A percentile compares a stretch with the other conserved stretches of the same genome.
Evolutionary conservation across 306 rosid species (phyloP).

Genomic region (Cicer cuneatum): DNA sequence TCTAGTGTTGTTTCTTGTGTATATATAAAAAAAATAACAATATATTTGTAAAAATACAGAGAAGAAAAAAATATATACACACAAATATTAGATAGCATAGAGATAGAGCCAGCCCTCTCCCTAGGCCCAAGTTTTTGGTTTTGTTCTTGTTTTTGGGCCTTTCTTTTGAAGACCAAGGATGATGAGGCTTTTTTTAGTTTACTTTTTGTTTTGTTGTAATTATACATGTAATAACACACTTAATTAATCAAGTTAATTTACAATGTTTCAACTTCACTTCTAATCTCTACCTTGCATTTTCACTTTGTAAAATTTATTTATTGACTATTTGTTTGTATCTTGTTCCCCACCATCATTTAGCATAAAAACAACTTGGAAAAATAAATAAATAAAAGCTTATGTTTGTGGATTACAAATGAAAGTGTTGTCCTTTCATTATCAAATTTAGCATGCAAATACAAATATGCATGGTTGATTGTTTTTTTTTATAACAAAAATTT

Average conservation of each 20-base stretch:
- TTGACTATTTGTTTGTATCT: neutral
- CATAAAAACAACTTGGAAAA: neutral
- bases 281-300: neutral
- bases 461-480: too few relatives aligned
- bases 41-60: constrained; percentile 44
- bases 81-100: constrained; percentile 42
- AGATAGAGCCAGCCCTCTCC: constrained; percentile 76
- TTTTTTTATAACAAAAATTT: too few relatives aligned
- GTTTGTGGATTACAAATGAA: constrained; percentile 1
- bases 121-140: constrained; percentile 55
- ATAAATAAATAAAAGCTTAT: neutral
- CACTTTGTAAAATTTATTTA: neutral
- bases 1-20: constrained; percentile 51
- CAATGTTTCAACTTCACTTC: constrained; percentile 35
- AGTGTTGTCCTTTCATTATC: neutral
- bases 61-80: constrained; percentile 12
- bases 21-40: constrained; percentile 29
- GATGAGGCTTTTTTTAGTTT: constrained; percentile 63
- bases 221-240: constrained; percentile 53
- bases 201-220: constrained; percentile 7
- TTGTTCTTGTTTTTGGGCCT: constrained; percentile 59
- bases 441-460: neutral
- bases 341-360: neutral
- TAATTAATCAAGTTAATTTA: constrained; percentile 43
- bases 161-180: constrained; percentile 58